Conservation (phyloP, 768 basidiomycete species). For the Kwoniella bestiolae region DNA sequence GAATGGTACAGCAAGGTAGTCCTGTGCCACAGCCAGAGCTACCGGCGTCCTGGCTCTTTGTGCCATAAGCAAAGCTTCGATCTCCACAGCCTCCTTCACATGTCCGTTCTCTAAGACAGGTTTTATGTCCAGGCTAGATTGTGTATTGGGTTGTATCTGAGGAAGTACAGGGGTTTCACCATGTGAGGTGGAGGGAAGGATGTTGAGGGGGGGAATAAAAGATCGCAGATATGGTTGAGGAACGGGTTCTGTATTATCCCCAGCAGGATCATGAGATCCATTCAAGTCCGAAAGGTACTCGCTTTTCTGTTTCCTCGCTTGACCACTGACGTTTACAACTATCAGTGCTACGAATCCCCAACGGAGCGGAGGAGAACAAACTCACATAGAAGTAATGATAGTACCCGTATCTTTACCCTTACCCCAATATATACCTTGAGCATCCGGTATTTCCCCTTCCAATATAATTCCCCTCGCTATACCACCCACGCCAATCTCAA, state of each 20-base stretch:
- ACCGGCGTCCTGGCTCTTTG: slow-evolving; percentile 47
- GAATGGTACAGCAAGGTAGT: slow-evolving; percentile 47
- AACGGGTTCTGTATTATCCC: neutral
- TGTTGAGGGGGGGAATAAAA: slow-evolving; percentile 14
- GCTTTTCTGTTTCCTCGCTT: slow-evolving; percentile 5
- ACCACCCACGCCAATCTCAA: slow-evolving; percentile 46
- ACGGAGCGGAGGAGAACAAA: neutral
- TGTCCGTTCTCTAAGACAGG: too few species aligned
- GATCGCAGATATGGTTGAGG: slow-evolving; percentile 6
- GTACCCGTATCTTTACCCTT: slow-evolving; percentile 34
- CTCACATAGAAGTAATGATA: slow-evolving; percentile 48
- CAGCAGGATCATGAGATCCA: neutral
- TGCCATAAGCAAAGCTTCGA: slow-evolving; percentile 43
- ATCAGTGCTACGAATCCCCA: too few species aligned
- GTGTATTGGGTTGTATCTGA: neutral
- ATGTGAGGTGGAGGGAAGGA: slow-evolving; percentile 7
- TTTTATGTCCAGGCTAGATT: too few species aligned
- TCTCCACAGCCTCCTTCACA: slow-evolving; percentile 34
- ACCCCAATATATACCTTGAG: slow-evolving; percentile 41
- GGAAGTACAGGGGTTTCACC: too few species aligned
- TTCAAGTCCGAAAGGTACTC: neutral
- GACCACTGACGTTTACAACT: slow-evolving; percentile 9
- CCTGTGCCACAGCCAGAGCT: slow-evolving; percentile 47
- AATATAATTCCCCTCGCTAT: slow-evolving; percentile 51
- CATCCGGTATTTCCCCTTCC: slow-evolving; percentile 36